Evolutionary conservation across 2,329 filamentous ascomycete species (phyloP).

Genomic region (Metarhizium brunneum): DNA sequence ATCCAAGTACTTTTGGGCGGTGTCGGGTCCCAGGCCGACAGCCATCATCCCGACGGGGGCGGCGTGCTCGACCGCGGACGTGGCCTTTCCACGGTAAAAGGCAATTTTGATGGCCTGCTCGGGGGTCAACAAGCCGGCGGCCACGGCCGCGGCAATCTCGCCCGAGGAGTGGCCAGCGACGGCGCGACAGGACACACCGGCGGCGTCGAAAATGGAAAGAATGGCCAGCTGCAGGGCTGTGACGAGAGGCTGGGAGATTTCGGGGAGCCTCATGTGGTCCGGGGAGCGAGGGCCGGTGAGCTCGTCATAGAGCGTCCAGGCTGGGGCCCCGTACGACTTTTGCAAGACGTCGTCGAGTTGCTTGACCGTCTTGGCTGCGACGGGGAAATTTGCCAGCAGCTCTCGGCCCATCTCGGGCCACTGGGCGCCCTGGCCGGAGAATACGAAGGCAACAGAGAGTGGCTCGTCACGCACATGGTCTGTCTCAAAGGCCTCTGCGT

Average conservation of each 20-base stretch:
- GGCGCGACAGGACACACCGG: constrained; percentile 28
- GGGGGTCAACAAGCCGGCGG: constrained; percentile 32
- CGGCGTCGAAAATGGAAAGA: constrained; percentile 32
- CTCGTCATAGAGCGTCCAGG: constrained; percentile 29
- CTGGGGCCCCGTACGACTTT: constrained; percentile 18
- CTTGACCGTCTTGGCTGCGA: constrained; percentile 24
- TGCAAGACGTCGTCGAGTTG: constrained; percentile 22
- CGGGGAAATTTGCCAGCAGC: constrained; percentile 22
- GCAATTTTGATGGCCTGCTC: constrained; percentile 37
- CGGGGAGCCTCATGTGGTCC: constrained; percentile 25
- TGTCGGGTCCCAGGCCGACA: constrained; percentile 35
- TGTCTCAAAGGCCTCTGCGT: too few species aligned
- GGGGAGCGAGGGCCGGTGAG: constrained; percentile 23
- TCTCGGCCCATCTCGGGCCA: constrained; percentile 29
- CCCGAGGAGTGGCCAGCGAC: constrained; percentile 38
- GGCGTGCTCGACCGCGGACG: constrained; percentile 30
- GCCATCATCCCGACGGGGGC: constrained; percentile 46
- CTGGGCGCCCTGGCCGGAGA: constrained; percentile 32
- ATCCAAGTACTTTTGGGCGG: constrained; percentile 23
- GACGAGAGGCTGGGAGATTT: constrained; percentile 33
- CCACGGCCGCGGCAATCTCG: constrained; percentile 39
- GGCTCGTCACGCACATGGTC: too few species aligned
- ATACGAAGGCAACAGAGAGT: constrained; percentile 16
- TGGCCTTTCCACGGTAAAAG: constrained; percentile 38
- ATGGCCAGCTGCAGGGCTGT: constrained; percentile 40